Evolutionary conservation across 306 rosid species (phyloP).

Genomic region (Spatholobus suberectus): DNA sequence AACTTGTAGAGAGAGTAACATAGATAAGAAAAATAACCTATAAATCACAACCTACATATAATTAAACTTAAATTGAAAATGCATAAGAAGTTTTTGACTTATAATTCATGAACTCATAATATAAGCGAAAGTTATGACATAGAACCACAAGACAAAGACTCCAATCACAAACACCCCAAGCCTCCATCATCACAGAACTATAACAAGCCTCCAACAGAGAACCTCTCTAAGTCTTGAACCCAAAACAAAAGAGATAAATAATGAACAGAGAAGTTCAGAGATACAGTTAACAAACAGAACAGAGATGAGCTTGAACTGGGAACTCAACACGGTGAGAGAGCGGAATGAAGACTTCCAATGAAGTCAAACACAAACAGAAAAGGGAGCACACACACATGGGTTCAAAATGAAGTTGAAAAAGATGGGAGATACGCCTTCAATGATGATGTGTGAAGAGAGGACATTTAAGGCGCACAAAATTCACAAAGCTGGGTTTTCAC

Average conservation of each 20-base stretch:
- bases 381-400: not conserved
- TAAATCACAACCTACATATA: not conserved
- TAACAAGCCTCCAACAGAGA: not conserved
- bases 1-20: no score
- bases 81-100: not conserved
- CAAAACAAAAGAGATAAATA: not conserved
- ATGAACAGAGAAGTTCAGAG: not conserved
- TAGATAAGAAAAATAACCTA: not conserved
- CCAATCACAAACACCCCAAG: not conserved
- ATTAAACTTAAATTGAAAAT: not conserved
- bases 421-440: not conserved
- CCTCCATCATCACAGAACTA: not conserved
- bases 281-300: not conserved
- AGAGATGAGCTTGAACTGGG: not conserved
- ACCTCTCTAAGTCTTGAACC: not conserved
- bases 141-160: not conserved
- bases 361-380: not conserved
- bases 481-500: not conserved
- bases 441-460: not conserved
- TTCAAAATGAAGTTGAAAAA: no score
- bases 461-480: not conserved
- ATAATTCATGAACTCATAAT: not conserved
- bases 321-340: no score
- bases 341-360: not conserved
- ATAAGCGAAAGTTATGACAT: not conserved